Conservation (phyloP, 768 basidiomycete species). For the Suillus tomentosus region DNA sequence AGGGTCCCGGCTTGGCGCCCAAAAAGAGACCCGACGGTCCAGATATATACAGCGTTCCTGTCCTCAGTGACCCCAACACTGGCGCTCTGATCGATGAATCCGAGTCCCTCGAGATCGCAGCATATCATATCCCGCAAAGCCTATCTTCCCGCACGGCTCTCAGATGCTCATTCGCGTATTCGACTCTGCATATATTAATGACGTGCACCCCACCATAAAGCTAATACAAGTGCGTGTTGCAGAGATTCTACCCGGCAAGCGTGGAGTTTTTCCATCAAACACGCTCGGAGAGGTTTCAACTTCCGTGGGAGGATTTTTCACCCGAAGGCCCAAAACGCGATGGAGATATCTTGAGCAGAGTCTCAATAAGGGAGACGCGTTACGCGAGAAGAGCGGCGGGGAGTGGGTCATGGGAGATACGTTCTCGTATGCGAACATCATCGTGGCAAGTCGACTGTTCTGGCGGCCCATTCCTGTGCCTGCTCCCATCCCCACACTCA, state of each 20-base stretch:
- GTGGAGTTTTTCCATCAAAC: conserved; percentile 40
- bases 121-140: conserved; percentile 42
- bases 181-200: conserved; percentile 35
- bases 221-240: conserved; percentile 23
- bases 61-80: conserved; percentile 45
- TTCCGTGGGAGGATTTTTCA: conserved; percentile 24
- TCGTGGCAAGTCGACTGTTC: conserved; percentile 5
- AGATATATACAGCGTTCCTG: conserved; percentile 45
- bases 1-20: conserved; percentile 25
- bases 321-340: conserved; percentile 33
- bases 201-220: conserved; percentile 15
- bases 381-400: neutral
- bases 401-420: conserved; percentile 12
- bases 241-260: conserved; percentile 31
- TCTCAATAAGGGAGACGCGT: conserved; percentile 21
- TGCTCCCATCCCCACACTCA: too few relatives aligned
- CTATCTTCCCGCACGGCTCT: conserved; percentile 27
- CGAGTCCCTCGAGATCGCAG: conserved; percentile 45
- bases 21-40: conserved; percentile 19
- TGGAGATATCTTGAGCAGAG: conserved; percentile 34
- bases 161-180: conserved; percentile 37
- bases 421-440: conserved; percentile 16
- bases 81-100: conserved; percentile 38
- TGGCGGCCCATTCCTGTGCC: too few relatives aligned
- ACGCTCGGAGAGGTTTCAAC: conserved; percentile 15